phyloP scores from a whole-genome alignment of 1,284 basidiomycete genomes.

The Ustilago crameri region DNA sequence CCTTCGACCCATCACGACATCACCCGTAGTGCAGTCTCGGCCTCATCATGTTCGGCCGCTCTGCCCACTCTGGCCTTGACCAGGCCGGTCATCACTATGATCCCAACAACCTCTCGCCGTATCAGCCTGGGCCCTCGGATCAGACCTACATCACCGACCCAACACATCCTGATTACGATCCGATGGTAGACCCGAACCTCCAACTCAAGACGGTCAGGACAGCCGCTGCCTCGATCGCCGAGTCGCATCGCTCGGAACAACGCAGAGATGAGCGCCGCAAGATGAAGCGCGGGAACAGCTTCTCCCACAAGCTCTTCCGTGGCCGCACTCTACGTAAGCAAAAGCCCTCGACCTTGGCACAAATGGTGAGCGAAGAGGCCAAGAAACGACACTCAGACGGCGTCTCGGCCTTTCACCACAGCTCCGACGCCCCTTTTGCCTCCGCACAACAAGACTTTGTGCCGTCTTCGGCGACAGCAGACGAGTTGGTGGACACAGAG shows the following conservation, averaged over 20 bases:
- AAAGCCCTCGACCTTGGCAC: constrained; percentile 29
- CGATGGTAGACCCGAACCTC: constrained; percentile 60
- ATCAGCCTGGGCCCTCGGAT: constrained; percentile 45
- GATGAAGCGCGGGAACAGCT: constrained; percentile 40
- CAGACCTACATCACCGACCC: constrained; percentile 56
- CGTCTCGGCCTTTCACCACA: constrained; percentile 27
- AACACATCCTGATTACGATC: constrained; percentile 61
- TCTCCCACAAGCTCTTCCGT: constrained; percentile 55
- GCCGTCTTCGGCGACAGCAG: constrained; percentile 38
- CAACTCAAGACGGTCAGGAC: constrained; percentile 63
- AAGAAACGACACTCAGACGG: constrained; percentile 42
- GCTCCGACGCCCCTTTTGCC: constrained; percentile 52
- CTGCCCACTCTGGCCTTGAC: constrained; percentile 26
- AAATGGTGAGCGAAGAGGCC: constrained; percentile 38
- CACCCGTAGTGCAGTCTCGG: background rate
- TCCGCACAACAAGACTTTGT: constrained; percentile 54
- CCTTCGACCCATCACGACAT: background rate
- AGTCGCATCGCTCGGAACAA: constrained; percentile 60
- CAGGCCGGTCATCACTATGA: constrained; percentile 52
- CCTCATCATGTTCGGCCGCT: constrained; percentile 40
- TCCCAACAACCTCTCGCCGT: constrained; percentile 50
- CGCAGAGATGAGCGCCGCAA: constrained; percentile 53
- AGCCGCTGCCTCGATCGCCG: constrained; percentile 63
- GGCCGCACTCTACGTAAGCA: constrained; percentile 50
- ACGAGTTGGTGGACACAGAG: constrained; percentile 23